Conservation (phyloP, 306 rosid species). For the Abrus pulchellus region DNA sequence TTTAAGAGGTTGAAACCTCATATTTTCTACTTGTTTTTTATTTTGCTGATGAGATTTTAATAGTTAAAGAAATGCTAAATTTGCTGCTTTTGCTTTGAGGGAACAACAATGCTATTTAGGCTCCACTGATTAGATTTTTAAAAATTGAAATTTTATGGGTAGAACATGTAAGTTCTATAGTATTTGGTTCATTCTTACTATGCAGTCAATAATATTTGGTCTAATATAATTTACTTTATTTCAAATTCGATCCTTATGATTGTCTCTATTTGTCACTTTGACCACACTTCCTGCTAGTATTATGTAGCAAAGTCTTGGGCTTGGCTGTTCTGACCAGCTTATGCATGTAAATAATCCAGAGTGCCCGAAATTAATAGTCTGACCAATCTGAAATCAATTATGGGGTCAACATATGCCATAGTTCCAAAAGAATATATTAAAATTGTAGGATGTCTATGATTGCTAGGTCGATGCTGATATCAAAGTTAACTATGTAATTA, state of each 20-base stretch:
- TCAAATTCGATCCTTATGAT: slow-evolving; percentile 25
- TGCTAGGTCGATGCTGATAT: slow-evolving; percentile 17
- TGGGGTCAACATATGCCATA: slow-evolving; percentile 20
- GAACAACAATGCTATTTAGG: slow-evolving; percentile 6
- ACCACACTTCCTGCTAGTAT: slow-evolving; percentile 10
- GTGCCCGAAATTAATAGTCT: slow-evolving; percentile 24
- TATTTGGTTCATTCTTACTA: slow-evolving; percentile 4
- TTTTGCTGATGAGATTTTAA: slow-evolving; percentile 7
- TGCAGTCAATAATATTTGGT: slow-evolving; percentile 29
- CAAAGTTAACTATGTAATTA: slow-evolving; percentile 35
- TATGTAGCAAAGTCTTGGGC: slow-evolving; percentile 17
- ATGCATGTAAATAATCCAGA: slow-evolving; percentile 18
- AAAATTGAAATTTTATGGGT: slow-evolving; percentile 4
- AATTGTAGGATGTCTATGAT: slow-evolving; percentile 30
- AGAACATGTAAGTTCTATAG: slow-evolving; percentile 13
- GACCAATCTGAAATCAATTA: slow-evolving; percentile 24
- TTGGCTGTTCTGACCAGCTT: slow-evolving; percentile 38
- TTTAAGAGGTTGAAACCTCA: slow-evolving; percentile 7
- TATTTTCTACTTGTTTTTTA: slow-evolving; percentile 20
- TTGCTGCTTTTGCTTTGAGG: background rate
- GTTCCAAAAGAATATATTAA: slow-evolving; percentile 20
- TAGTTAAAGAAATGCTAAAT: background rate
- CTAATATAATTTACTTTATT: slow-evolving; percentile 10
- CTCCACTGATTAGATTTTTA: slow-evolving; percentile 14
- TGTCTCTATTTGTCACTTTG: background rate